Evolutionary conservation across 2,329 filamentous ascomycete genomes (phyloP), one percentile per base, ranked within the genome.

Genomic region (Curvularia eragrostidis): DNA sequence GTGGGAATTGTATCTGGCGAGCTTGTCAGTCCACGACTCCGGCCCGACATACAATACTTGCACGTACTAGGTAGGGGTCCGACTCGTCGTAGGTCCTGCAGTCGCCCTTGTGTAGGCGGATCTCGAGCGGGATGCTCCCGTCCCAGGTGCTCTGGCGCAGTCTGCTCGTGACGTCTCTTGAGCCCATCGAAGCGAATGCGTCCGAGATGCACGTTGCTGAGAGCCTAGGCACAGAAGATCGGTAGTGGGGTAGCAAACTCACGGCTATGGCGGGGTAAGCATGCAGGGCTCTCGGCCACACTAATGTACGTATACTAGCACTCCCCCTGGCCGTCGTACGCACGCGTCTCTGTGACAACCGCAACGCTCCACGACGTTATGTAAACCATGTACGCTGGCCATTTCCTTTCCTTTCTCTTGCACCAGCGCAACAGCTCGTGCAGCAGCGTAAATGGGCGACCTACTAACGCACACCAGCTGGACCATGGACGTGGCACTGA

Each of bases 1-100:
- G 84, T 5, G 87, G 86, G 53, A 83, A 83, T 46, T 86, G 83
- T 59, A 90, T 82, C 81, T 87, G 18, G 38, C 36, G 62, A 21
- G n/a, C 28, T 18, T 15, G 34, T 56, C 46, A 62, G 43, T 47
- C 55, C 43, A 30, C 39, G 23, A 24, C 13, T 30, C 9, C 24
- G 34, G 58, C 28, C 54, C 15, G 7, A 7, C 47, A 18, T 18
- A 13, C 47, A 21, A 4, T 19, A 28, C 32, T 48, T 47, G 34
- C n/a, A 65, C 70, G 54, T 78, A 87, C 85, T 63, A 89, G 71
- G 66, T 89, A 89, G 21, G 85, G 81, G 62, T 87, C 84, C 15
- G 83, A 83, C 41, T 85, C 76, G 66, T 88, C 82, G 70, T 84
- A 89, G 2, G 80, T 84, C 55, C 85, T 81, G 70, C 85, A 88